These are phyloP conservation scores for Trematosphaeria pertusa DNA, from an alignment of 2,329 filamentous ascomycete genomes.

Conservation along the genomic window DNA sequence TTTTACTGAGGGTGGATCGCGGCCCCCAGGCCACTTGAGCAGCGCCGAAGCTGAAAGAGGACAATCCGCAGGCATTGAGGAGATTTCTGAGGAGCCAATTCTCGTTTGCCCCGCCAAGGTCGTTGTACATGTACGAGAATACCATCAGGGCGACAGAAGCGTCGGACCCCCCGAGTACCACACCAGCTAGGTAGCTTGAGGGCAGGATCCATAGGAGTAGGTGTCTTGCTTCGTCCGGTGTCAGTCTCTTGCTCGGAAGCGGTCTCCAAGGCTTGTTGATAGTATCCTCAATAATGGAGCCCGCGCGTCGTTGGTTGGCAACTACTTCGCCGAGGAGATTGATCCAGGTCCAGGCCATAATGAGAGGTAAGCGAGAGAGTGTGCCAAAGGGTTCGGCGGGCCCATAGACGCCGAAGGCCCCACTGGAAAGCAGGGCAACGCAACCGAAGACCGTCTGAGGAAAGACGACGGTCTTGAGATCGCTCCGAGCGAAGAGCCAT, in stretches of 20 bases:
- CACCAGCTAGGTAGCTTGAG: not conserved
- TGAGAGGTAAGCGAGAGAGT: not conserved
- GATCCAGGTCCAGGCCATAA: slow-evolving; percentile 8
- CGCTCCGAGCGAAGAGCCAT: slow-evolving; percentile 23
- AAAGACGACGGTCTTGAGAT: slow-evolving; percentile 22
- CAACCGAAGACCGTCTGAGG: slow-evolving; percentile 18
- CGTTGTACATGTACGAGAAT: slow-evolving; percentile 10
- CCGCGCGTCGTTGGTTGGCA: slow-evolving; percentile 45
- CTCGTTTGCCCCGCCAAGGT: slow-evolving; percentile 3
- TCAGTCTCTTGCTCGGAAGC: slow-evolving; percentile 29
- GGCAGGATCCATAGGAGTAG: slow-evolving; percentile 5
- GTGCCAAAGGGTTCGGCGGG: not conserved
- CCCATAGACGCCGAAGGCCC: not conserved
- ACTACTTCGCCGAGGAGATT: slow-evolving; percentile 50
- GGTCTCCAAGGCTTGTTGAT: slow-evolving; percentile 50
- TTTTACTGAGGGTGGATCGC: too few relatives aligned
- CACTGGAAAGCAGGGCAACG: not conserved
- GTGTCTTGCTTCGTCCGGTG: slow-evolving; percentile 11
- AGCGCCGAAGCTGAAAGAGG: too few relatives aligned
- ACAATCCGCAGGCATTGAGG: too few relatives aligned
- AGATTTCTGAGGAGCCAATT: slow-evolving; percentile 6
- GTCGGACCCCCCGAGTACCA: not conserved
- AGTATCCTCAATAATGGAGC: slow-evolving; percentile 44
- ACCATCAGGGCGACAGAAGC: slow-evolving; percentile 7
- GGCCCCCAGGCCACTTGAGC: too few relatives aligned